A percentile compares a stretch with the other conserved stretches of the same genome.
These are phyloP conservation scores for Mallotus repandus DNA, from an alignment of 441 rosid genomes.

Conservation along the genomic window DNA sequence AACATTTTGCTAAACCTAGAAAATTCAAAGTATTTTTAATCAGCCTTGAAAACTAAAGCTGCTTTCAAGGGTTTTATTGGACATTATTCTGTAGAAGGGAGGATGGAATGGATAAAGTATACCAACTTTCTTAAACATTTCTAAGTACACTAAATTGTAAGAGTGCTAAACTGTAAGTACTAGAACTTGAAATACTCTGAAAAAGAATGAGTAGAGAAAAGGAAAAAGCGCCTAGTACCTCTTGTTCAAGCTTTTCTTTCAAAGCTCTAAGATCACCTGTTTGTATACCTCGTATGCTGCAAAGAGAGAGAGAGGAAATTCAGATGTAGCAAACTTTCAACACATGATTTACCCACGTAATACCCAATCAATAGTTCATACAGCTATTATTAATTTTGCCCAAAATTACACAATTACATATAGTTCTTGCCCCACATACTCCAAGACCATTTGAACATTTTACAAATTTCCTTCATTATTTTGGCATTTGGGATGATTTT, in stretches of 20 bases:
- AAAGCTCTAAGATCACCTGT: constrained; percentile 61
- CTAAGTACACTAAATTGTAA: neutral
- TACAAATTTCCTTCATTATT: neutral
- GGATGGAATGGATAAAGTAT: too few relatives aligned
- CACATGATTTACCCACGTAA: neutral
- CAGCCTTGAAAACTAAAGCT: too few relatives aligned
- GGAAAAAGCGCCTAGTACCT: constrained; percentile 41
- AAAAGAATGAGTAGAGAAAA: neutral
- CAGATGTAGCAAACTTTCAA: neutral
- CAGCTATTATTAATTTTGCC: neutral
- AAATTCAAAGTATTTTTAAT: neutral
- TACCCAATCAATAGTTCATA: neutral
- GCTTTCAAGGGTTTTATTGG: too few relatives aligned
- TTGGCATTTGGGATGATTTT: neutral
- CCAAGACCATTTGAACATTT: neutral
- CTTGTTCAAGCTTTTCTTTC: constrained; percentile 86
- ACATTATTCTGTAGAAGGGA: too few relatives aligned
- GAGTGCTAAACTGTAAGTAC: neutral
- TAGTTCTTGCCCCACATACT: neutral
- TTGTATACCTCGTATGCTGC: constrained; percentile 86
- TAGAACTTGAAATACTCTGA: neutral
- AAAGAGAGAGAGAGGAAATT: constrained; percentile 19
- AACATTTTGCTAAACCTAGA: neutral
- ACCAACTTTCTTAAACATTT: constrained; percentile 4
- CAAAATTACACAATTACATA: neutral